phyloP scores from a whole-genome alignment of 225 moss, liverwort and hornwort genomes.

The Polytrichum formosum region DNA sequence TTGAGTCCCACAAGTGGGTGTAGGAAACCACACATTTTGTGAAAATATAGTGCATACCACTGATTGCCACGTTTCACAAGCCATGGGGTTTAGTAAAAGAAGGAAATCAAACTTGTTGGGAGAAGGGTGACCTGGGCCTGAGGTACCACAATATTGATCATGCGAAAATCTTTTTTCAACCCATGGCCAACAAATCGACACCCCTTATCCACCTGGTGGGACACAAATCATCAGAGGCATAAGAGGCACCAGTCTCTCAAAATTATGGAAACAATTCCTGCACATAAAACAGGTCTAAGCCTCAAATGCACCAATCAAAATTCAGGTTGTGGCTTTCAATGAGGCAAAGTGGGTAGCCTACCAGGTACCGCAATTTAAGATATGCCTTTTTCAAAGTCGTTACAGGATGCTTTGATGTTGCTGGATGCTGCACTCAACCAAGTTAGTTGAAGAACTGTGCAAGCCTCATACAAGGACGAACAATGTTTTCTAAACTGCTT shows the following conservation, averaged over 20 bases:
- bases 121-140: conserved; percentile 49
- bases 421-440: conserved; percentile 47
- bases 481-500: not conserved
- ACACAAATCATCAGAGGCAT: not conserved
- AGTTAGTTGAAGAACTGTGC: not conserved
- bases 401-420: conserved; percentile 64
- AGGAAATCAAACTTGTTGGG: not conserved
- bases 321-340: not conserved
- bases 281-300: too few species aligned
- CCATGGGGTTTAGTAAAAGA: not conserved
- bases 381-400: conserved; percentile 68
- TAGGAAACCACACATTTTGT: too few species aligned
- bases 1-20: too few species aligned
- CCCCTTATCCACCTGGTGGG: conserved; percentile 56
- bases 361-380: conserved; percentile 66
- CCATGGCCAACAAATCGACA: conserved; percentile 73
- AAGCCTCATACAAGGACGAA: not conserved
- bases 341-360: conserved; percentile 18
- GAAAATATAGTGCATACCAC: too few species aligned
- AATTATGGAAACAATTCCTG: too few species aligned
- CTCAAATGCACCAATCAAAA: too few species aligned
- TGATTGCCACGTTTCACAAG: too few species aligned
- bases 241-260: not conserved
- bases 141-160: conserved; percentile 76
- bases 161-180: conserved; percentile 72